Percentiles rank a stretch among this genome's conserved stretches.
Evolutionary conservation across 352 stramenopile species (phyloP).

Genomic region (Globisporangium spiculum): DNA sequence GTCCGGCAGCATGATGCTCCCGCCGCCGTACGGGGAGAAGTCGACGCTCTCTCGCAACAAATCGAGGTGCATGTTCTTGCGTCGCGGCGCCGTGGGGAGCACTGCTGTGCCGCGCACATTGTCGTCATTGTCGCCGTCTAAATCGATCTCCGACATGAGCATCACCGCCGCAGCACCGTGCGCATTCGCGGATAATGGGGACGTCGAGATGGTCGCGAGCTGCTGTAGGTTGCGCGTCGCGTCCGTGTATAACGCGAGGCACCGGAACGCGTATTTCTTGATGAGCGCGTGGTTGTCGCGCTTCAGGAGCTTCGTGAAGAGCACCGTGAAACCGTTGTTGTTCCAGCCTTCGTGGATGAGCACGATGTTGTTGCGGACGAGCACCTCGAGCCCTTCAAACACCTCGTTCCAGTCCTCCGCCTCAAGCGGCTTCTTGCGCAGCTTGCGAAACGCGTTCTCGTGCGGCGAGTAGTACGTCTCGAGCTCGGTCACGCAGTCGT

Average conservation of each 20-base stretch:
- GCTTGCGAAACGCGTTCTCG: conserved; percentile 77
- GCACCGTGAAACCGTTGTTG: conserved; percentile 71
- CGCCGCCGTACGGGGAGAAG: conserved; percentile 82
- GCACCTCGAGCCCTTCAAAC: conserved; percentile 82
- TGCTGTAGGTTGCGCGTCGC: conserved; percentile 72
- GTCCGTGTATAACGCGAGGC: conserved; percentile 79
- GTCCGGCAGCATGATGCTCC: conserved; percentile 74
- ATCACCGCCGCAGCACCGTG: conserved; percentile 38
- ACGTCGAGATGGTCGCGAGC: conserved; percentile 39
- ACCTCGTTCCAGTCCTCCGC: conserved; percentile 88
- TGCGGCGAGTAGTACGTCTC: conserved; percentile 82
- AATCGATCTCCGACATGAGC: conserved; percentile 41
- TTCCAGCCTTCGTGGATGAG: conserved; percentile 81
- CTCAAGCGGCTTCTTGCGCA: conserved; percentile 78
- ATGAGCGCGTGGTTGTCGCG: conserved; percentile 86
- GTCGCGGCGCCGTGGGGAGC: conserved; percentile 30
- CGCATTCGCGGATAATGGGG: conserved; percentile 8
- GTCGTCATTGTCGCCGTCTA: conserved; percentile 36
- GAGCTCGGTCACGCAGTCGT: conserved; percentile 79
- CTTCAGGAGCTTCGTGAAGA: conserved; percentile 85
- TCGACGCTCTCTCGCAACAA: conserved; percentile 80
- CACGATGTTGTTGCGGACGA: conserved; percentile 70
- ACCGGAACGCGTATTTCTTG: conserved; percentile 89
- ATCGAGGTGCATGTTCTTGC: conserved; percentile 73
- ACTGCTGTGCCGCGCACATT: conserved; percentile 33